phyloP scores from a whole-genome alignment of 768 basidiomycete species.

The Phylloporus sp. region DNA sequence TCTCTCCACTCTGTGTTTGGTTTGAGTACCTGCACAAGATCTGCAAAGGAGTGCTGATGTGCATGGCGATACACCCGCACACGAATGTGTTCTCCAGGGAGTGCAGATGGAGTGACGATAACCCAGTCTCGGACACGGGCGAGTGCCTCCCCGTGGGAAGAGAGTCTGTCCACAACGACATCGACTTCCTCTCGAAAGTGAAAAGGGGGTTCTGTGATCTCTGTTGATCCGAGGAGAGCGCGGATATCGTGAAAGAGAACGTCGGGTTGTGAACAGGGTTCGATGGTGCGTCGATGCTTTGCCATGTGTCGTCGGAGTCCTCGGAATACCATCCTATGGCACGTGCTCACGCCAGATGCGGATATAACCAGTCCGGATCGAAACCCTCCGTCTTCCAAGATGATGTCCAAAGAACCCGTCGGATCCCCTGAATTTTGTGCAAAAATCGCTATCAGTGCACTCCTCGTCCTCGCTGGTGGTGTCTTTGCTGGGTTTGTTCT shows the following conservation, averaged over 20 bases:
- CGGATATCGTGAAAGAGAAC: slow-evolving; percentile 72
- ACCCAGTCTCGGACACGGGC: slow-evolving; percentile 69
- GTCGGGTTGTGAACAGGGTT: slow-evolving; percentile 68
- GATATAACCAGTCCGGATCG: background rate
- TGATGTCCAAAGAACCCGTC: slow-evolving; percentile 20
- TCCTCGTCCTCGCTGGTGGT: slow-evolving; percentile 80
- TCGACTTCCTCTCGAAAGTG: slow-evolving; percentile 58
- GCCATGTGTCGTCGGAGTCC: background rate
- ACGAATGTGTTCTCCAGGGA: slow-evolving; percentile 79
- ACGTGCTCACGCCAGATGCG: background rate
- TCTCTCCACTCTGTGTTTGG: slow-evolving; percentile 69
- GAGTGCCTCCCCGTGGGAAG: slow-evolving; percentile 64
- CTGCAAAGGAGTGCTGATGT: slow-evolving; percentile 71
- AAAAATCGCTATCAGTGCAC: slow-evolving; percentile 62
- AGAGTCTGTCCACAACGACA: slow-evolving; percentile 59
- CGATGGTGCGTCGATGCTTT: slow-evolving; percentile 23
- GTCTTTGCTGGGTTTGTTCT: slow-evolving; percentile 79
- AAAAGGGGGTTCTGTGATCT: slow-evolving; percentile 50
- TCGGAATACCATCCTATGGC: background rate
- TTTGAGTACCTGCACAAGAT: slow-evolving; percentile 60
- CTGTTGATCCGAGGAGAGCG: slow-evolving; percentile 50
- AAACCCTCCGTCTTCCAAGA: background rate
- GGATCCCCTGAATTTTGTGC: slow-evolving; percentile 70
- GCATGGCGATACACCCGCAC: slow-evolving; percentile 69
- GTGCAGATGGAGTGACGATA: slow-evolving; percentile 75